Evolutionary conservation across 768 basidiomycete genomes (phyloP), one percentile per base, ranked within the genome.

Genomic region (Tulasnella sp.): DNA sequence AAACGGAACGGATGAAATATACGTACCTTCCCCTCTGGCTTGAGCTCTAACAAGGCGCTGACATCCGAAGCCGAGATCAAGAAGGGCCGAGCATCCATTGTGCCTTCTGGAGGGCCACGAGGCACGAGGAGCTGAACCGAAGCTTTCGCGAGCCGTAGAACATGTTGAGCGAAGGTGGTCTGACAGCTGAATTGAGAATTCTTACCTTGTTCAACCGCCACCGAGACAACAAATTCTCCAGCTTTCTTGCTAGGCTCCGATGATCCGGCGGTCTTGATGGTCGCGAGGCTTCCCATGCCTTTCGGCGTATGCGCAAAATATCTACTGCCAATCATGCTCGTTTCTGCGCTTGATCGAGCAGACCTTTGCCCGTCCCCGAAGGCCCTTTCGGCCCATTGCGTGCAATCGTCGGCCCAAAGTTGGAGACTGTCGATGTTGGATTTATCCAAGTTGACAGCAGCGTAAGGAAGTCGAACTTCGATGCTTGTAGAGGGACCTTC

Each of bases 351-450:
- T 83, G 83, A 44, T 78, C 80, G 20, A 23, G 18, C 67, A 16
- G 74, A 55, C 46, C 55, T 29, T 15, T 73, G 76, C 48, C 71
- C 57, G 5, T 82, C 5, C 79, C 81, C 61, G 69, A 82, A 81
- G 7, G 86, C 83, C 20, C 85, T 86, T 74, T 92, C 92, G 4
- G 91, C 81, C 73, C 92, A 87, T 81, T 93, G 94, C n/a, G 90
- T 85, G 37, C 91, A 83, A 82, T 98, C 96, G 82, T 99, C 98
- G 9, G 91, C 91, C 87, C 92, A 94, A 81, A 91, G 92, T 83
- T 98, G 95, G 23, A 99, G 83, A 16, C 89, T 89, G 82, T 98
- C 94, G 10, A 96, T 83, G 1, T 86, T 79, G 6, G 84, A 82
- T 83, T 98, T 97, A 13, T 89, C 86, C 71, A 95, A 81, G 55